Base-by-base conservation (phyloP, 139 green algal genomes). In the Picochlorum sp. region DNA sequence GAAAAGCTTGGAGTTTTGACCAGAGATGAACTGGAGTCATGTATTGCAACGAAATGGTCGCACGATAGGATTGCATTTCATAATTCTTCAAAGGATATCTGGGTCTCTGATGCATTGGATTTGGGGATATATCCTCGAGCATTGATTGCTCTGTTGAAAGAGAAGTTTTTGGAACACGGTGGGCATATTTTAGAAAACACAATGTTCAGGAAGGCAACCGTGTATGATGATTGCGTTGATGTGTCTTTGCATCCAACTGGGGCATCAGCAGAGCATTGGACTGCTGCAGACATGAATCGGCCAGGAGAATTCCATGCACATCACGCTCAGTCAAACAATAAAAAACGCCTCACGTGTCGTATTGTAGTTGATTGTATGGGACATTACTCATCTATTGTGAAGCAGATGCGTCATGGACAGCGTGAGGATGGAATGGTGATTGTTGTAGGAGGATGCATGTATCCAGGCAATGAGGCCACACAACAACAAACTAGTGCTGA, bases 301-400 rank as follows among this genome's bases (percentile, higher is more conserved):
- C 81, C 81, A 44, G 80, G 45, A 37, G 61, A 62, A 6, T 16
- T 49, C n/a, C n/a, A 23, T 55, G 9, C n/a, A 13, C 18, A 23
- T 13, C n/a, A 13, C 8, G 47, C 18, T 20, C n/a, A 55, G 15
- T 2, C n/a, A 6, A 8, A 6, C 16, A 59, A 59, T 30, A 30
- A 59, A 11, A 59, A 59, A 92, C 6, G 69, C 37, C 14, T 72
- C 70, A 6, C 75, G 14, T 59, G n/a, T 11, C 8, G 85, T 0
- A 78, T 97, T 59, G 68, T 96, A 49, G 41, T 97, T 18, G 90
- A 97, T 70, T 92, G 82, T 77, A 96, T 96, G 90, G 90, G 90
- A 24, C 81, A 96, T 63, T 88, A 79, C 68, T 84, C 66, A 8
- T 80, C 85, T 52, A 90, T 95, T 23, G 86, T 89, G 3, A 83